A percentile compares a stretch with the other conserved stretches of the same genome.
These are phyloP conservation scores for Spinacia oleracea DNA, from an alignment of 179 eudicot species.

Conservation along the genomic window DNA sequence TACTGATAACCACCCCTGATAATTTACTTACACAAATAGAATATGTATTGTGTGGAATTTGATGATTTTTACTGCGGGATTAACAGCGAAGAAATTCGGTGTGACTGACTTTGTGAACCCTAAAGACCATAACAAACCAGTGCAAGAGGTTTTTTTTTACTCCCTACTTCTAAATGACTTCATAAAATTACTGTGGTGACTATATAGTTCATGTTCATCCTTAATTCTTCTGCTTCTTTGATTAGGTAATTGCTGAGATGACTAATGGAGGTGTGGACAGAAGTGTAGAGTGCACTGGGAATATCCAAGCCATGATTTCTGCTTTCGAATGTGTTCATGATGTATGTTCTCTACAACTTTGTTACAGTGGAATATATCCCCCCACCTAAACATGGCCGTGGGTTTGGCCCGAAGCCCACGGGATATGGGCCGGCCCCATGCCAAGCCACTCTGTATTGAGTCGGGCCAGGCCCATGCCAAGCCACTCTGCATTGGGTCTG, in stretches of 20 bases:
- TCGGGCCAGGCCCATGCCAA: too few species aligned
- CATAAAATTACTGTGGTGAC: not conserved
- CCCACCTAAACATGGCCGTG: too few species aligned
- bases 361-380: too few species aligned
- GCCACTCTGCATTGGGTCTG: too few species aligned
- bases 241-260: conserved; percentile 73
- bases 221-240: not conserved
- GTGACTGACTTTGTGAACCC: conserved; percentile 71
- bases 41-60: not conserved
- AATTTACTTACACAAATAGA: not conserved
- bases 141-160: conserved; percentile 46
- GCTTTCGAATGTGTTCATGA: conserved; percentile 92
- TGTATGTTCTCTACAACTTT: conserved; percentile 44
- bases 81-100: conserved; percentile 45
- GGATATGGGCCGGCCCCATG: too few species aligned
- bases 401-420: too few species aligned
- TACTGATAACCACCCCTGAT: not conserved
- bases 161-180: not conserved
- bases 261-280: conserved; percentile 83
- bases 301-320: conserved; percentile 70
- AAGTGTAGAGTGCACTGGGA: conserved; percentile 75
- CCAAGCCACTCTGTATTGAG: too few species aligned
- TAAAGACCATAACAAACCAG: conserved; percentile 61
- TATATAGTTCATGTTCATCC: not conserved
- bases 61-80: not conserved